Conservation (phyloP, 768 basidiomycete genomes). For the Termitomyces sp. region DNA sequence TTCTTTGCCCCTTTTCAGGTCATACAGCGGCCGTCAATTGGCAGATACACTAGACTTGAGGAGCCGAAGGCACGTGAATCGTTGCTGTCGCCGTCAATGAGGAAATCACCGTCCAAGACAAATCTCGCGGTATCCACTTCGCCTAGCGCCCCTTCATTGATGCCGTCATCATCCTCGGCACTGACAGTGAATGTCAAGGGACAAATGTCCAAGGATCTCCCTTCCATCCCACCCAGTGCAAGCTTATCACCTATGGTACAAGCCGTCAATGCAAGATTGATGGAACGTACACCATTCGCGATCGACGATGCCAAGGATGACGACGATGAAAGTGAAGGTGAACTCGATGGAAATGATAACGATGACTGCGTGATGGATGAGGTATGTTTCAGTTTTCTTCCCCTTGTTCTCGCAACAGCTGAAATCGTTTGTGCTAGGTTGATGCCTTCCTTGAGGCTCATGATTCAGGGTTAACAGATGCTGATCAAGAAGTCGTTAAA, state of each 20-base stretch:
- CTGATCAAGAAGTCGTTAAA: constrained; percentile 73
- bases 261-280: constrained; percentile 76
- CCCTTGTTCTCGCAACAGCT: not conserved
- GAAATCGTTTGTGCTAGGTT: constrained; percentile 42
- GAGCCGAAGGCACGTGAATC: constrained; percentile 90
- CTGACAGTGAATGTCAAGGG: constrained; percentile 48
- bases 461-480: constrained; percentile 79
- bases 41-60: constrained; percentile 77
- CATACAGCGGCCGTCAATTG: constrained; percentile 78
- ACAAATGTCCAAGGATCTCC: constrained; percentile 23
- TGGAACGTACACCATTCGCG: constrained; percentile 94
- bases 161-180: constrained; percentile 41
- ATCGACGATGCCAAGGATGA: constrained; percentile 91
- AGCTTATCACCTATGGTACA: constrained; percentile 62
- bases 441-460: constrained; percentile 95
- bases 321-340: constrained; percentile 54
- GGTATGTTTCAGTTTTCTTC: constrained; percentile 36
- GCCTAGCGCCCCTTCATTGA: constrained; percentile 25
- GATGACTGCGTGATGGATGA: constrained; percentile 89
- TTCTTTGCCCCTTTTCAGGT: constrained; percentile 37
- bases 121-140: constrained; percentile 36
- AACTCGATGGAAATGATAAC: constrained; percentile 51
- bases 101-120: constrained; percentile 53
- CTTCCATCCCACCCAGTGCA: constrained; percentile 33
- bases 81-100: constrained; percentile 70